These are phyloP conservation scores for Allomyces javanicus DNA, from an alignment of 192 early-diverging fungal genomes.

Conservation along the genomic window DNA sequence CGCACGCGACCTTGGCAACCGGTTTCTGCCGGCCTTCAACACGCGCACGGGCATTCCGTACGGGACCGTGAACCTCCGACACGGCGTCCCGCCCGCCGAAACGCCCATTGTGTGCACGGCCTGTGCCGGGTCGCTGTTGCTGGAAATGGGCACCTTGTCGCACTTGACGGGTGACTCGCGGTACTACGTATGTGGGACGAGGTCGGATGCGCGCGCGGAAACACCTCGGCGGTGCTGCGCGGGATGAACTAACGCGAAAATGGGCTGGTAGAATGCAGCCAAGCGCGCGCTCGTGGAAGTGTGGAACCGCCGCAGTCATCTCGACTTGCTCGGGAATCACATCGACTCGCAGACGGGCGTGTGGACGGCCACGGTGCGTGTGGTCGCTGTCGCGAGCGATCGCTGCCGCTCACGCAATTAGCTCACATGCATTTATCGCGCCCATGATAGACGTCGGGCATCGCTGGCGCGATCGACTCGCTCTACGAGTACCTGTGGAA, in stretches of 20 bases:
- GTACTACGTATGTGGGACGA: neutral
- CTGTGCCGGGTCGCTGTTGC: neutral
- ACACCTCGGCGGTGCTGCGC: no score
- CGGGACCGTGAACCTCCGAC: constrained; percentile 9
- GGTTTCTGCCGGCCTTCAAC: neutral
- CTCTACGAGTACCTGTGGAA: constrained; percentile 19
- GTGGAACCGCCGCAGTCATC: no score
- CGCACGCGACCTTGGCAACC: neutral
- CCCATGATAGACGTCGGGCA: constrained; percentile 7
- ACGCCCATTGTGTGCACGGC: constrained; percentile 1
- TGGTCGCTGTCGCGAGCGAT: no score
- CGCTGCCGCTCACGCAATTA: no score
- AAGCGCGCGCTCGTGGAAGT: neutral
- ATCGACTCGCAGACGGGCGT: constrained; percentile 8
- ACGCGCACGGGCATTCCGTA: neutral
- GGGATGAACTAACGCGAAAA: no score
- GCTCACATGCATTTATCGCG: neutral
- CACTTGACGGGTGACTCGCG: neutral
- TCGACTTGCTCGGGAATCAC: constrained; percentile 2
- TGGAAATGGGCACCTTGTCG: constrained; percentile 2
- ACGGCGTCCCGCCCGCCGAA: neutral
- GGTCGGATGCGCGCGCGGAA: no score
- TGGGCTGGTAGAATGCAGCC: neutral
- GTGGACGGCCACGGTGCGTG: constrained; percentile 8
- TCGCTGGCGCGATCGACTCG: constrained; percentile 14